Conservation (phyloP, 2,329 filamentous ascomycete species). For the Cladosporium sp. region DNA sequence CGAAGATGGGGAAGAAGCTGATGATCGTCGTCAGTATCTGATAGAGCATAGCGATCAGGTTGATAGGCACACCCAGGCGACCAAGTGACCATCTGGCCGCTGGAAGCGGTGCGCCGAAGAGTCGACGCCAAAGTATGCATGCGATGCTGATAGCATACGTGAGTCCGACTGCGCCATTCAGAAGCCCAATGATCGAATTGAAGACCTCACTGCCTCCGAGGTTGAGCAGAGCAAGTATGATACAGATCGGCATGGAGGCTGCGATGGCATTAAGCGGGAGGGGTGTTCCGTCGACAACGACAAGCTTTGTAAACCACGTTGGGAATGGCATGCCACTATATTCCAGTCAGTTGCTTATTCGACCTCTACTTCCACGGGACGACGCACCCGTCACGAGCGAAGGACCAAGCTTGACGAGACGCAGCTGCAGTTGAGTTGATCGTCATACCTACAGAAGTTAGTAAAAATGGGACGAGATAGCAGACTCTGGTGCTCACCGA, state of each 20-base stretch:
- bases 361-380: too few relatives aligned
- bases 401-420: slow-evolving; percentile 45
- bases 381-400: slow-evolving; percentile 36
- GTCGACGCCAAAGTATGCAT: slow-evolving; percentile 22
- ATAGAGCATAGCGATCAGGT: slow-evolving; percentile 36
- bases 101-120: slow-evolving; percentile 22
- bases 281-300: not conserved
- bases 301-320: not conserved
- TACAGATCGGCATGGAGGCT: slow-evolving; percentile 24
- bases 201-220: not conserved
- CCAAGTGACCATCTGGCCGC: slow-evolving; percentile 29
- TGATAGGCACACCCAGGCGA: slow-evolving; percentile 21
- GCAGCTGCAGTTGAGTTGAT: slow-evolving; percentile 25
- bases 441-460: slow-evolving; percentile 30
- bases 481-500: not conserved
- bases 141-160: slow-evolving; percentile 42
- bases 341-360: not conserved
- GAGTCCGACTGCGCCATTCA: slow-evolving; percentile 38
- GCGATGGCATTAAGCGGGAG: slow-evolving; percentile 39
- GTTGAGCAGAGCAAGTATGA: slow-evolving; percentile 1
- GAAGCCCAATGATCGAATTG: slow-evolving; percentile 4
- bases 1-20: slow-evolving; percentile 24
- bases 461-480: slow-evolving; percentile 25
- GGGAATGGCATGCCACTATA: not conserved
- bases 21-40: slow-evolving; percentile 11